A percentile compares a stretch with the other conserved stretches of the same genome.
These are phyloP conservation scores for Pyricularia pennisetigena DNA, from an alignment of 2,329 filamentous ascomycete genomes.

Conservation along the genomic window DNA sequence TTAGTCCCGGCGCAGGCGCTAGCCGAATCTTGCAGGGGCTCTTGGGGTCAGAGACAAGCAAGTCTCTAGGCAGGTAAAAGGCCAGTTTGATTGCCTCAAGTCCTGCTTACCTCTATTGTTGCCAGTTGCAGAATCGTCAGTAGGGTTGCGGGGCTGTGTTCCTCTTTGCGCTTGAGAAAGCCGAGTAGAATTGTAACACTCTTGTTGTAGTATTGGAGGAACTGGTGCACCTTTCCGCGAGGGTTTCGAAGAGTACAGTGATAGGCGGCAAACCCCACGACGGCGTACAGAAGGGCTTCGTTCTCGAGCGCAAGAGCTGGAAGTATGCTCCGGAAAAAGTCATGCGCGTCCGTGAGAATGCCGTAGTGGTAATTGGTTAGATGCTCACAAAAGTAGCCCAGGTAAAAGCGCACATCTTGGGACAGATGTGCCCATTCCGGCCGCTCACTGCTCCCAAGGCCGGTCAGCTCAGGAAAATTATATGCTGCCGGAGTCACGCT, in stretches of 20 bases:
- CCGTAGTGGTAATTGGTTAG: conserved; percentile 79
- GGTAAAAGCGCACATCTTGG: conserved; percentile 64
- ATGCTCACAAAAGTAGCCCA: conserved; percentile 68
- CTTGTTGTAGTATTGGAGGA: conserved; percentile 83
- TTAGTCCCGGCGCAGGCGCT: background rate
- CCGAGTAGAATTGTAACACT: conserved; percentile 69
- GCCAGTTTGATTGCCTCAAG: conserved; percentile 11
- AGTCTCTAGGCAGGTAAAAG: no score
- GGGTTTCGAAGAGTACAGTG: conserved; percentile 65
- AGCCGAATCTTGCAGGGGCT: background rate
- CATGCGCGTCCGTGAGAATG: conserved; percentile 56
- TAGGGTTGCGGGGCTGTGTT: conserved; percentile 63
- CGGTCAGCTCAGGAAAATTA: conserved; percentile 19
- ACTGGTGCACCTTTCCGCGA: conserved; percentile 66
- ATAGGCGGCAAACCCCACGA: conserved; percentile 84
- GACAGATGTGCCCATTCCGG: conserved; percentile 49
- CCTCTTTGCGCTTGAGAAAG: conserved; percentile 60
- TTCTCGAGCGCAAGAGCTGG: conserved; percentile 61
- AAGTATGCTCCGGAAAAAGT: conserved; percentile 66
- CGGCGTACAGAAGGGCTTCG: conserved; percentile 74
- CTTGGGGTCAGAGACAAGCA: no score
- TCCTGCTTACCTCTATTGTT: conserved; percentile 66
- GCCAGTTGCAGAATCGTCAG: conserved; percentile 85
- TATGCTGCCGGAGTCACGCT: conserved; percentile 21
- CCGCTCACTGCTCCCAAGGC: conserved; percentile 13